Conservation (phyloP, 2,329 filamentous ascomycete species). For the Calonectria pseudoturangicola region DNA sequence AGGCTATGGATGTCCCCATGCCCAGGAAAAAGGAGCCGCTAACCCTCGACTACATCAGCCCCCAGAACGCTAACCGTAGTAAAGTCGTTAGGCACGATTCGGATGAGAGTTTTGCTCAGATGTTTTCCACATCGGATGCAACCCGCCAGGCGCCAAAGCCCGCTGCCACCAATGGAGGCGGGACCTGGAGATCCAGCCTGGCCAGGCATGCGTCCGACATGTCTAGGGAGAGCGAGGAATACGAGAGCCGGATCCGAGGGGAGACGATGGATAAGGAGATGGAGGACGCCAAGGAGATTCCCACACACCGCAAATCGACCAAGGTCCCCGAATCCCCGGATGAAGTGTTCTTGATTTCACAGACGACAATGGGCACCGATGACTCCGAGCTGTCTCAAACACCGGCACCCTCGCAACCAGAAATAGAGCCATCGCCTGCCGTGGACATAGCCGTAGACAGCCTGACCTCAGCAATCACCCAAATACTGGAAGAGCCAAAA, state of each 20-base stretch:
- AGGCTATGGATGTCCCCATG: conserved; percentile 72
- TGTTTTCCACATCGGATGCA: conserved; percentile 75
- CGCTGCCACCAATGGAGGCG: conserved; percentile 34
- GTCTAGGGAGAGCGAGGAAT: conserved; percentile 60
- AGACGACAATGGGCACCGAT: conserved; percentile 65
- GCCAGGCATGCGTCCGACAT: conserved; percentile 54
- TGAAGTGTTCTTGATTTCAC: conserved; percentile 67
- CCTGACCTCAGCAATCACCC: conserved; percentile 28
- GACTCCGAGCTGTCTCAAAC: conserved; percentile 58
- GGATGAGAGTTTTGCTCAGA: conserved; percentile 74
- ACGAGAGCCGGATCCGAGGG: conserved; percentile 68
- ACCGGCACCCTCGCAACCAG: conserved; percentile 56
- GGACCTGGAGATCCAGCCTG: conserved; percentile 55
- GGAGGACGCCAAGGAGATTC: conserved; percentile 30
- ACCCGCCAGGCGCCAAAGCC: conserved; percentile 54
- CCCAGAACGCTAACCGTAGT: conserved; percentile 52
- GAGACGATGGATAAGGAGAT: conserved; percentile 57
- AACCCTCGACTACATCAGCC: conserved; percentile 56
- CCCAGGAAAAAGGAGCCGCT: conserved; percentile 63
- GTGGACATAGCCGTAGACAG: conserved; percentile 39
- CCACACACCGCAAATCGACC: conserved; percentile 29
- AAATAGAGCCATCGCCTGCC: conserved; percentile 35
- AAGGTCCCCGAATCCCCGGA: conserved; percentile 58
- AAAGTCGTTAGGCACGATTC: conserved; percentile 70
- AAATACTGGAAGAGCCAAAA: conserved; percentile 19